Evolutionary conservation across 1,284 basidiomycete species (phyloP).

Genomic region (Coniferiporia sulphurascens): DNA sequence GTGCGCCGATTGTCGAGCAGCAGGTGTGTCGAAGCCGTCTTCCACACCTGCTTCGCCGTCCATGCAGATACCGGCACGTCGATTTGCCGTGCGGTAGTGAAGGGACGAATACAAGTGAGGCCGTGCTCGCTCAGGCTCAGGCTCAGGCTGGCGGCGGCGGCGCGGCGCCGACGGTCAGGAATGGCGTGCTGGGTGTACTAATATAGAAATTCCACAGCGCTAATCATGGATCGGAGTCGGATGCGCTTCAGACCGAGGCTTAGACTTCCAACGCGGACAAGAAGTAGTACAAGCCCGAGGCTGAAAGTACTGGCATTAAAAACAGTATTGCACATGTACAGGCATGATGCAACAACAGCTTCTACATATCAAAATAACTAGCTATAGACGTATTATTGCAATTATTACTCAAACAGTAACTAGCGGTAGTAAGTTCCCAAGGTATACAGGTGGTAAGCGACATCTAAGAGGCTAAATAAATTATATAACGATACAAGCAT

Average conservation of each 20-base stretch:
- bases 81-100: background rate
- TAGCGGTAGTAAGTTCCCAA: background rate
- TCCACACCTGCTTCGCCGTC: conserved; percentile 1
- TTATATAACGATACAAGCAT: conserved; percentile 11
- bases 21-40: background rate
- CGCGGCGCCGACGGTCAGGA: background rate
- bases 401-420: background rate
- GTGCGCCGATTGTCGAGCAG: background rate
- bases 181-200: too few species aligned
- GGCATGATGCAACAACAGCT: background rate
- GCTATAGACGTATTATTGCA: background rate
- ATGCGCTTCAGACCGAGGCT: too few species aligned
- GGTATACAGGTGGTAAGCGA: background rate
- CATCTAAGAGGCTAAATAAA: background rate
- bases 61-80: background rate
- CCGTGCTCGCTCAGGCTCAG: too few species aligned
- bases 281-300: too few species aligned
- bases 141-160: too few species aligned
- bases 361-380: background rate
- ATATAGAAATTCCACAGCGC: background rate
- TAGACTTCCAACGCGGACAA: too few species aligned
- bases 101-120: background rate
- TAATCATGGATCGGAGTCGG: background rate
- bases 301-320: too few species aligned
- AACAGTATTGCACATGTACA: background rate